Evolutionary conservation across 2,329 filamentous ascomycete genomes (phyloP).

Genomic region (Teratosphaeriaceae sp.): DNA sequence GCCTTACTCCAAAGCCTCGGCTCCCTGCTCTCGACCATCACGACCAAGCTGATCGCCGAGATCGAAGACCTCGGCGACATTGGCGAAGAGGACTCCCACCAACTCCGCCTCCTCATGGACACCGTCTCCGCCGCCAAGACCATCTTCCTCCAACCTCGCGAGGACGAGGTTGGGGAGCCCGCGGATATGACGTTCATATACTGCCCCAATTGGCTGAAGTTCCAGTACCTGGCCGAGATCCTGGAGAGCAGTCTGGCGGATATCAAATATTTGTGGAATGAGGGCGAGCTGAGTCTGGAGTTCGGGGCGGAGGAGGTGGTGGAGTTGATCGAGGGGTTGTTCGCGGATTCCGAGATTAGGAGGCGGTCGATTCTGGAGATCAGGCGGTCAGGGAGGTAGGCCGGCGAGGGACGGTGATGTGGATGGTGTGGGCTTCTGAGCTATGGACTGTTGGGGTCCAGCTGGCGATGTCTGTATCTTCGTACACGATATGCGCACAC

Average conservation of each 20-base stretch:
- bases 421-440: background rate
- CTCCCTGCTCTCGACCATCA: constrained; percentile 50
- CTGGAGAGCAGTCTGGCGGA: constrained; percentile 57
- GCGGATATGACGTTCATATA: constrained; percentile 53
- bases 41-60: constrained; percentile 54
- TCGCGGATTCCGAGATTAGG: constrained; percentile 55
- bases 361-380: constrained; percentile 54
- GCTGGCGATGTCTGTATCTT: no score
- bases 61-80: constrained; percentile 59
- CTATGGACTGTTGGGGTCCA: no score
- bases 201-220: constrained; percentile 57
- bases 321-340: constrained; percentile 57
- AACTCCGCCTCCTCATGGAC: constrained; percentile 52
- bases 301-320: constrained; percentile 56
- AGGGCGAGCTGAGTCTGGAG: constrained; percentile 57
- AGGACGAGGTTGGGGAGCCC: constrained; percentile 30
- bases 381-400: constrained; percentile 22
- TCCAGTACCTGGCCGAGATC: constrained; percentile 58
- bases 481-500: no score
- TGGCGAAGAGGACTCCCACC: constrained; percentile 54
- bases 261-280: constrained; percentile 59
- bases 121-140: constrained; percentile 50
- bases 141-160: constrained; percentile 44
- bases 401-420: background rate
- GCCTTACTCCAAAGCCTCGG: constrained; percentile 57